phyloP scores from a whole-genome alignment of 192 early-diverging fungal genomes.

The Glomus cerebriforme region DNA sequence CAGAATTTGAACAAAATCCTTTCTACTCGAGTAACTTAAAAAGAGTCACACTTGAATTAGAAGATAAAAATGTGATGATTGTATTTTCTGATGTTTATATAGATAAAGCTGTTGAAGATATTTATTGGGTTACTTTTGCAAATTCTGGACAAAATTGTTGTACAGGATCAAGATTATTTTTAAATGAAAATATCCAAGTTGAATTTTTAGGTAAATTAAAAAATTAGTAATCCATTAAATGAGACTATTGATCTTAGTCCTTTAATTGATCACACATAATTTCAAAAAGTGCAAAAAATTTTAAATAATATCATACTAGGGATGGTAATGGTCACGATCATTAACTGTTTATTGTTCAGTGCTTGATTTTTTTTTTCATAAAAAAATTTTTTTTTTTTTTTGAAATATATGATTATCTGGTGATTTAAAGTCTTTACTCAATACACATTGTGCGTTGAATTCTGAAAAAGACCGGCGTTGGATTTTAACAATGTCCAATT shows the following conservation, averaged over 20 bases:
- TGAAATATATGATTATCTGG: no score
- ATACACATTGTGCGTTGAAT: no score
- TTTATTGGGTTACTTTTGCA: constrained; percentile 66
- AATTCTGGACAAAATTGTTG: constrained; percentile 89
- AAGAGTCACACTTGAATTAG: constrained; percentile 81
- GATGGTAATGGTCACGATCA: no score
- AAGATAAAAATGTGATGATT: constrained; percentile 81
- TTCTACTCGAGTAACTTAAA: constrained; percentile 65
- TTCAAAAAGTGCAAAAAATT: constrained; percentile 49
- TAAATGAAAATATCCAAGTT: constrained; percentile 67
- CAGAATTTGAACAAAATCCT: constrained; percentile 66
- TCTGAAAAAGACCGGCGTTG: no score
- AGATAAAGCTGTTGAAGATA: constrained; percentile 67
- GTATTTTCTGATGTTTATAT: constrained; percentile 79
- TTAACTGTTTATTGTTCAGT: no score
- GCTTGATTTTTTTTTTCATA: no score
- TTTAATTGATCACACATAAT: constrained; percentile 65
- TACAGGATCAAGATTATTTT: constrained; percentile 76
- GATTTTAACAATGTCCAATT: no score
- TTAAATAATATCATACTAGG: constrained; percentile 65
- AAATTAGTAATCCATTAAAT: constrained; percentile 71
- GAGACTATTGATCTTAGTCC: constrained; percentile 67
- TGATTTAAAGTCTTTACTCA: no score
- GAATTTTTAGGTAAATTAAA: constrained; percentile 68
- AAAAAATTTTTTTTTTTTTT: no score